Evolutionary conservation across 305 asterid species (phyloP), one percentile per base, ranked within the genome.

Genomic region (Solanum chacoense): DNA sequence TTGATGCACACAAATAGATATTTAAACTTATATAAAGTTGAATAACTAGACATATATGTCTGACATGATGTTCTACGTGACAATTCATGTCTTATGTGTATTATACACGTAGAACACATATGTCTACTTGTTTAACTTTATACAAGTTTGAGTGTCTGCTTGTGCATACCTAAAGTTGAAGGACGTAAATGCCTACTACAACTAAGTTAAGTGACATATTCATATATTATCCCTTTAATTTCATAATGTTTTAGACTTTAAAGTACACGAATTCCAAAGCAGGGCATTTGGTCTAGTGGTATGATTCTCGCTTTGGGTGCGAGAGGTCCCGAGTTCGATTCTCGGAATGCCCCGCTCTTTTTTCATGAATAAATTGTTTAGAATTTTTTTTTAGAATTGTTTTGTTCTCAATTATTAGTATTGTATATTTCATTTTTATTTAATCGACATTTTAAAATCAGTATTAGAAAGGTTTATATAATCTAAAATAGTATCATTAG

Each of bases 321-420:
- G 97, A 94, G 98, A 95, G 98, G 98, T 96, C 98, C 97, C 92
- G 98, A 96, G 98, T 96, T 95, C 94, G 95, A 95, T 95, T 96
- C 98, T 93, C 98, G 94, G 95, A 93, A 93, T 93, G 93, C 95
- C 95, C 95, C 71, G 12, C 71, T 8, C 28, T 59, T 20, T 59
- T 59, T 59, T 22, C 6, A 8, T 55, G 11, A 55, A 55, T 55
- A 55, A 22, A n/a, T 3, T 9, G 0, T 37, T 37, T 37, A 37
- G 40, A 37, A 8, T 7, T 10, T 38, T 63, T 22, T 9, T 67
- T 67, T 24, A 24, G 20, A 28, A 28, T 29, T 29, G 11, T 72
- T 72, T 72, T 72, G 24, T 73, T 16, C n/a, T 31, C 38, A 16
- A 32, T 74, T 74, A 29, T 18, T 74, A 73, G 38, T 6, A 13